These are phyloP conservation scores for Polyplosphaeria fusca DNA, from an alignment of 495 filamentous ascomycete genomes.

Conservation along the genomic window DNA sequence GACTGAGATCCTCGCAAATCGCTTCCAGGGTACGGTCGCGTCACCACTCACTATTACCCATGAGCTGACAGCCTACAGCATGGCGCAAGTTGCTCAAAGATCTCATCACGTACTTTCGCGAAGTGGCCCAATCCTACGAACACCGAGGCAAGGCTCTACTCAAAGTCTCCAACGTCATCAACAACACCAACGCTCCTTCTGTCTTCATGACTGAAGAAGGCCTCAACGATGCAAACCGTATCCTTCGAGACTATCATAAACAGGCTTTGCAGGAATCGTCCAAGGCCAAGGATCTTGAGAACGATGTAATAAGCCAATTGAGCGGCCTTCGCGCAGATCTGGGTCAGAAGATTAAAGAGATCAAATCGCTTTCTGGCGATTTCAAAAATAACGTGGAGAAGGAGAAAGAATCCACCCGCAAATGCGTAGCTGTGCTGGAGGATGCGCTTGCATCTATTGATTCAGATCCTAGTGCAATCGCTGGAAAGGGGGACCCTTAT, in stretches of 20 bases:
- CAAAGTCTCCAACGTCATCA: constrained; percentile 79
- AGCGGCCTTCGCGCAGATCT: constrained; percentile 83
- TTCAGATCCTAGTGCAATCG: constrained; percentile 66
- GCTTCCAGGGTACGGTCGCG: constrained; percentile 73
- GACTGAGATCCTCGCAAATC: constrained; percentile 82
- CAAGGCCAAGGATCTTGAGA: constrained; percentile 86
- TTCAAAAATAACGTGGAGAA: constrained; percentile 89
- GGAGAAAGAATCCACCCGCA: constrained; percentile 68
- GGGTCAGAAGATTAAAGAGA: constrained; percentile 95
- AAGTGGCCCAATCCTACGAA: constrained; percentile 89
- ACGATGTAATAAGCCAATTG: constrained; percentile 82
- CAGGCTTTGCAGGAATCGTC: constrained; percentile 76
- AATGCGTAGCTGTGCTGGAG: constrained; percentile 71
- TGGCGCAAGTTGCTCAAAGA: constrained; percentile 97
- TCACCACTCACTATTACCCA: not conserved
- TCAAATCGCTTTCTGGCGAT: constrained; percentile 84
- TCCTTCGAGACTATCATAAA: constrained; percentile 79
- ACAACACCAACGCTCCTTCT: constrained; percentile 69
- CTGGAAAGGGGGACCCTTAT: constrained; percentile 88
- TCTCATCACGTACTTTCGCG: constrained; percentile 88
- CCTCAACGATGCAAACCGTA: constrained; percentile 77
- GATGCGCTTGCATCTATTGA: constrained; percentile 76
- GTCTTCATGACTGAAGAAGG: constrained; percentile 75
- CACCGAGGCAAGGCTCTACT: constrained; percentile 74
- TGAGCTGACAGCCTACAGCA: constrained; percentile 50